phyloP scores from a whole-genome alignment of 2,329 filamentous ascomycete genomes.

The Hypoxylon sp. region DNA sequence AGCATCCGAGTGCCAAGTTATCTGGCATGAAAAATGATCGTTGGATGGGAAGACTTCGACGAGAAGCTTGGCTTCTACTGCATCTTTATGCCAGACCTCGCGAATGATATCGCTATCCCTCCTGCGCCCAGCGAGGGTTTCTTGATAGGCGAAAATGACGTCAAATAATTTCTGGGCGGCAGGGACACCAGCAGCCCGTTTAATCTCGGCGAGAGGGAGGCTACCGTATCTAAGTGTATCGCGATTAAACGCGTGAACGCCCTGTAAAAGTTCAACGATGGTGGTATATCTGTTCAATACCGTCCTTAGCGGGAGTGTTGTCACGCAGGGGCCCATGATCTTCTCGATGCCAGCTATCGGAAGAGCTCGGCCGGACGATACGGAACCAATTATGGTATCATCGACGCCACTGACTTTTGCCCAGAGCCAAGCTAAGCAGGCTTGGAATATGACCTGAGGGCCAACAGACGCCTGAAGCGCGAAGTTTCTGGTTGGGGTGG shows the following conservation, averaged over 20 bases:
- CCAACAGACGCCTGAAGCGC: slow-evolving; percentile 65
- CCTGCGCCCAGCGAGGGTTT: slow-evolving; percentile 68
- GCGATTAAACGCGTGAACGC: slow-evolving; percentile 76
- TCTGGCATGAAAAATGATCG: slow-evolving; percentile 59
- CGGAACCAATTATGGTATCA: slow-evolving; percentile 82
- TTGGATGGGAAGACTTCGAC: slow-evolving; percentile 79
- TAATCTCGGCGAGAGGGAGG: slow-evolving; percentile 78
- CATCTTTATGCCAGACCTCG: slow-evolving; percentile 75
- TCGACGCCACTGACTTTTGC: slow-evolving; percentile 72
- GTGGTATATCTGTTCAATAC: slow-evolving; percentile 67
- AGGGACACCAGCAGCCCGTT: slow-evolving; percentile 68
- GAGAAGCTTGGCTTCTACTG: slow-evolving; percentile 81
- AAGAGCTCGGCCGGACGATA: slow-evolving; percentile 86
- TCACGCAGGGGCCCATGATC: slow-evolving; percentile 84
- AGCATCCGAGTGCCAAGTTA: slow-evolving; percentile 63
- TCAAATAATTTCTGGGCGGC: slow-evolving; percentile 78
- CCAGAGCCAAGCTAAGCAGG: slow-evolving; percentile 77
- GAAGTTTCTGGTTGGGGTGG: slow-evolving; percentile 54
- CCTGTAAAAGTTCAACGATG: slow-evolving; percentile 72
- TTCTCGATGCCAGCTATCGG: slow-evolving; percentile 78
- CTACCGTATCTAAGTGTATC: slow-evolving; percentile 74
- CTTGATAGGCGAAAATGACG: slow-evolving; percentile 86
- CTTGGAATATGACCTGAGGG: slow-evolving; percentile 82
- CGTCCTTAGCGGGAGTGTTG: slow-evolving; percentile 80
- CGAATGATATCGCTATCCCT: slow-evolving; percentile 57